A percentile compares a stretch with the other conserved stretches of the same genome.
Conservation (phyloP, 2,329 filamentous ascomycete genomes). For the Podosphaera aphanis region DNA sequence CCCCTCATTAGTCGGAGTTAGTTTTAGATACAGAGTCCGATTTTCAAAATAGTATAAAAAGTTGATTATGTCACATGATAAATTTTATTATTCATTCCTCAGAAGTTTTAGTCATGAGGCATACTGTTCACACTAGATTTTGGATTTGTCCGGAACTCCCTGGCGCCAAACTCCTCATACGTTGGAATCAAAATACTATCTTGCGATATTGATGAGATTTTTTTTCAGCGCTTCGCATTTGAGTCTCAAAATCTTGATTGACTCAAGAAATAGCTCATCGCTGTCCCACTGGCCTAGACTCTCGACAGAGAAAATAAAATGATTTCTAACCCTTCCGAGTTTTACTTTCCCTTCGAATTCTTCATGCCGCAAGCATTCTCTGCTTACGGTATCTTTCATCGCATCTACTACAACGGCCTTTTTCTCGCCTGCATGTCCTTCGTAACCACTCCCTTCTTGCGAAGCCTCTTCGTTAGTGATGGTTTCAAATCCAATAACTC, state of each 20-base stretch:
- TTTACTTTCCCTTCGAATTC: constrained; percentile 94
- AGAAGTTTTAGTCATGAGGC: no score
- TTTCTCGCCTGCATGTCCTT: constrained; percentile 51
- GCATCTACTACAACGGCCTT: constrained; percentile 75
- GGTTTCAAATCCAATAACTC: constrained; percentile 61
- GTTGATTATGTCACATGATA: background rate
- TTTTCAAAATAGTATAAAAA: constrained; percentile 7
- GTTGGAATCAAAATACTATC: constrained; percentile 6
- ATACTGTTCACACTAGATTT: background rate
- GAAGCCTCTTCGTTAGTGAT: constrained; percentile 44
- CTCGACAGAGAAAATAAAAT: constrained; percentile 94
- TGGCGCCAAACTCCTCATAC: background rate
- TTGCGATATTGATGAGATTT: constrained; percentile 42
- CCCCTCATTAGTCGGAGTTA: constrained; percentile 44
- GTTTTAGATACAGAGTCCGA: constrained; percentile 15
- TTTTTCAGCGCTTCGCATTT: constrained; percentile 58
- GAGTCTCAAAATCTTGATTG: constrained; percentile 59
- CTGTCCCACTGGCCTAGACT: constrained; percentile 89
- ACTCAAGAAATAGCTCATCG: constrained; percentile 79
- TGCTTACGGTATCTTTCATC: constrained; percentile 85
- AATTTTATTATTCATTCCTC: no score
- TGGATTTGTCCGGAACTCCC: background rate
- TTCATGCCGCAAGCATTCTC: constrained; percentile 72
- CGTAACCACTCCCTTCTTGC: constrained; percentile 37
- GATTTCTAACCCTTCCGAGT: constrained; percentile 70